A percentile compares a stretch with the other conserved stretches of the same genome.
phyloP scores from a whole-genome alignment of 768 basidiomycete genomes.

The Tubosaeta sp. region DNA sequence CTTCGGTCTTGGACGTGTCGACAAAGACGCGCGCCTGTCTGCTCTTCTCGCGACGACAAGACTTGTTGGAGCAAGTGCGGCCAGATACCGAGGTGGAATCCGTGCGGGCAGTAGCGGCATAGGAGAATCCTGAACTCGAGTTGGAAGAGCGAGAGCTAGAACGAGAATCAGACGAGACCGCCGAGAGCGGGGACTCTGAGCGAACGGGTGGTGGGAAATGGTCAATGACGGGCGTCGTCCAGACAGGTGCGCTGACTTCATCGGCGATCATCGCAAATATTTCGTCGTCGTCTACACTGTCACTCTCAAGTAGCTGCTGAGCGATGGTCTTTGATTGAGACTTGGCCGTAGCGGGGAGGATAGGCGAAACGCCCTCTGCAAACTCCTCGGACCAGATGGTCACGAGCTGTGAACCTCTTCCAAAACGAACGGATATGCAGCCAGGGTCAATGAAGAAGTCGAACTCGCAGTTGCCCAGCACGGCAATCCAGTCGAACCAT shows the following conservation, averaged over 20 bases:
- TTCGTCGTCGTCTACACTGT: slow-evolving; percentile 66
- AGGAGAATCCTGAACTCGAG: slow-evolving; percentile 71
- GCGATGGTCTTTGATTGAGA: slow-evolving; percentile 57
- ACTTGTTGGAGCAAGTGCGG: slow-evolving; percentile 43
- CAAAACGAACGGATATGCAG: slow-evolving; percentile 64
- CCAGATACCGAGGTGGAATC: slow-evolving; percentile 40
- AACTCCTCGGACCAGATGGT: slow-evolving; percentile 67
- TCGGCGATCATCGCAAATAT: slow-evolving; percentile 73
- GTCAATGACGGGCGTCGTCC: slow-evolving; percentile 61
- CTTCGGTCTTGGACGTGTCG: slow-evolving; percentile 70
- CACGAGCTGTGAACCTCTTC: slow-evolving; percentile 42
- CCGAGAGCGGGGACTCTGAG: slow-evolving; percentile 57
- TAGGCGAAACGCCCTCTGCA: slow-evolving; percentile 20
- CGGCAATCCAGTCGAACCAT: slow-evolving; percentile 77
- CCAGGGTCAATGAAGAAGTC: slow-evolving; percentile 82
- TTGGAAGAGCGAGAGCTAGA: slow-evolving; percentile 62
- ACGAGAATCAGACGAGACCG: slow-evolving; percentile 48
- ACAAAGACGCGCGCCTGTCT: slow-evolving; percentile 69
- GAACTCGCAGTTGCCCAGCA: slow-evolving; percentile 66
- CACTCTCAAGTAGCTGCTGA: slow-evolving; percentile 70
- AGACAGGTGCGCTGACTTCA: slow-evolving; percentile 63
- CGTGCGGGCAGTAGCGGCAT: slow-evolving; percentile 53
- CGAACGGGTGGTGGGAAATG: slow-evolving; percentile 52
- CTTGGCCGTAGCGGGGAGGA: slow-evolving; percentile 17
- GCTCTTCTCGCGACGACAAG: slow-evolving; percentile 65